Percentiles rank a stretch among this genome's conserved stretches.
Conservation (phyloP, 371 early-diverging fungal genomes). For the Syncephalastrum monosporum region DNA sequence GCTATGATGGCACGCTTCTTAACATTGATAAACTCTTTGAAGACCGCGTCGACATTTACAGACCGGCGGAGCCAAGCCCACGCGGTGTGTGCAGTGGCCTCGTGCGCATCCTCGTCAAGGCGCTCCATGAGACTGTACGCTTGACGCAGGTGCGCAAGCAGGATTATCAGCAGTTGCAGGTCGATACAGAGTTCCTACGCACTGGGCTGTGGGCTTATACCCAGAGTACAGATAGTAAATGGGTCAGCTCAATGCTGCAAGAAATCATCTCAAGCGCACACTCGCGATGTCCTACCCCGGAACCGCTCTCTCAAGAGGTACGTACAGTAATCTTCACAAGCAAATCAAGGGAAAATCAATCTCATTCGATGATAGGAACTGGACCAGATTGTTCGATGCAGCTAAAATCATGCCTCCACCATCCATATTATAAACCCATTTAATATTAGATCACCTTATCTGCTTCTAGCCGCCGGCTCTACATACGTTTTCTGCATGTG, state of each 20-base stretch:
- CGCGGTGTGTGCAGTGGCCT: conserved; percentile 50
- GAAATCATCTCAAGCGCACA: conserved; percentile 60
- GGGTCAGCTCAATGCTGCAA: conserved; percentile 55
- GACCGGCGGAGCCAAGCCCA: conserved; percentile 56
- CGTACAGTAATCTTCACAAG: not conserved
- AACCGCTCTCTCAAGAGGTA: conserved; percentile 9
- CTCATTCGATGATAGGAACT: not conserved
- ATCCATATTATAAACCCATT: not conserved
- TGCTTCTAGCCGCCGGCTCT: too few relatives aligned
- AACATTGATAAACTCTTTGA: conserved; percentile 73
- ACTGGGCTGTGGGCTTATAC: conserved; percentile 42
- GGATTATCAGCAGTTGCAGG: conserved; percentile 59
- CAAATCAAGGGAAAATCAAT: not conserved
- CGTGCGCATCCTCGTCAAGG: conserved; percentile 60
- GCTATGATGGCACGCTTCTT: conserved; percentile 41
- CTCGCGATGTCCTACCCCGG: conserved; percentile 16
- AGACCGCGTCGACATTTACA: conserved; percentile 64
- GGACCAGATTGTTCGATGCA: not conserved
- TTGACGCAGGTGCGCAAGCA: conserved; percentile 39
- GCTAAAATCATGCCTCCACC: not conserved
- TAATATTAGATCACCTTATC: not conserved
- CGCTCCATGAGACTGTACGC: conserved; percentile 57
- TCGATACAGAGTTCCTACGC: conserved; percentile 60
- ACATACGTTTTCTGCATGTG: too few relatives aligned
- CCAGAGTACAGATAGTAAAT: conserved; percentile 20